phyloP scores from a whole-genome alignment of 306 rosid species.

The Sindora glabra region DNA sequence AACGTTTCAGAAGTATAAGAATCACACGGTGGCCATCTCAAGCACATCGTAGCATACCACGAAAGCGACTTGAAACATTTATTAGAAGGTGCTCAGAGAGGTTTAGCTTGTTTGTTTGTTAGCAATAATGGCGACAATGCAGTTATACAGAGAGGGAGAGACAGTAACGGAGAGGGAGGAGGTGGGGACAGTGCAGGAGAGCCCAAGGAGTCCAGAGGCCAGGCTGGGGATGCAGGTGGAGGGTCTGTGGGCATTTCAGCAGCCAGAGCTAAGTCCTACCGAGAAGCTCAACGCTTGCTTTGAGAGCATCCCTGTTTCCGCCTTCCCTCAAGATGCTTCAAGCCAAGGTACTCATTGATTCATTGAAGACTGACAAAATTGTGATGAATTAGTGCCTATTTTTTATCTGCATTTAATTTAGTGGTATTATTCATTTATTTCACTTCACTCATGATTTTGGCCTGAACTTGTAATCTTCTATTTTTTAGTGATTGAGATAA shows the following conservation, averaged over 20 bases:
- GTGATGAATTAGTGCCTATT: not conserved
- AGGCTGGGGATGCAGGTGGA: constrained; percentile 74
- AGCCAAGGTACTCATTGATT: constrained; percentile 40
- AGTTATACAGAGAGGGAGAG: no score
- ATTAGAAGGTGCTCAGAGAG: constrained; percentile 5
- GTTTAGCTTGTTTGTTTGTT: constrained; percentile 17
- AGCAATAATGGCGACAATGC: no score
- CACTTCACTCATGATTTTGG: not conserved
- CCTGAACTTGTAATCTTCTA: not conserved
- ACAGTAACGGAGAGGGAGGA: no score
- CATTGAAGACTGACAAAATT: not conserved
- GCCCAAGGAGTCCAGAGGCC: constrained; percentile 90
- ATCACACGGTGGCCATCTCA: constrained; percentile 8
- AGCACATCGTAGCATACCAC: not conserved
- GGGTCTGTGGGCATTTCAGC: constrained; percentile 79
- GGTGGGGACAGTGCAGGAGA: constrained; percentile 37
- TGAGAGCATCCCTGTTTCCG: constrained; percentile 91
- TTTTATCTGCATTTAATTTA: no score
- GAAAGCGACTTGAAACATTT: constrained; percentile 4
- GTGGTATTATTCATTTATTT: no score
- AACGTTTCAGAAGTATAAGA: constrained; percentile 1
- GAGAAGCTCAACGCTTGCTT: constrained; percentile 95
- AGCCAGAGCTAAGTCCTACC: constrained; percentile 69
- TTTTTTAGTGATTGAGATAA: constrained; percentile 71
- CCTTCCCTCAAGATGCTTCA: constrained; percentile 59